These are phyloP conservation scores for Penicillium alfredii DNA, from an alignment of 495 filamentous ascomycete species.

Conservation along the genomic window DNA sequence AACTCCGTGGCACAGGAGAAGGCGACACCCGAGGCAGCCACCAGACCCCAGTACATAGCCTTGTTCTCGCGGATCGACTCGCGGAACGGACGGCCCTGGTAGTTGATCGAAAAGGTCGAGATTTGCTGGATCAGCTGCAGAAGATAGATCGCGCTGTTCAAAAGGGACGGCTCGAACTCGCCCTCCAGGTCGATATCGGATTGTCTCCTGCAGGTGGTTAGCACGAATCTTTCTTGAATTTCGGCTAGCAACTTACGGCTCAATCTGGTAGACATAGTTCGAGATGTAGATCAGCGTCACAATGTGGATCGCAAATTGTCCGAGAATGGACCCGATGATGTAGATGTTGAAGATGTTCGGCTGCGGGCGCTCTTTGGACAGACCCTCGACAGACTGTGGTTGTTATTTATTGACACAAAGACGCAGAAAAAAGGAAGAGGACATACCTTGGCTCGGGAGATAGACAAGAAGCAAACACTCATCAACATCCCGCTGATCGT, in stretches of 20 bases:
- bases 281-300: constrained; percentile 92
- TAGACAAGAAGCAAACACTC: constrained; percentile 98
- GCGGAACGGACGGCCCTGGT: constrained; percentile 96
- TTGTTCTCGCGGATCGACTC: constrained; percentile 92
- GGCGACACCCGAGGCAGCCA: constrained; percentile 80
- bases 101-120: constrained; percentile 99
- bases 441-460: constrained; percentile 81
- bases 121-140: constrained; percentile 98
- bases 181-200: constrained; percentile 83
- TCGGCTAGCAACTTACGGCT: constrained; percentile 56
- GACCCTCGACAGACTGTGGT: constrained; percentile 72
- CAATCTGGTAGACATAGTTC: constrained; percentile 72
- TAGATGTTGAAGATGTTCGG: constrained; percentile 99
- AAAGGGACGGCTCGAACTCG: constrained; percentile 87
- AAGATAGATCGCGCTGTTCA: constrained; percentile 97
- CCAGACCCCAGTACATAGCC: constrained; percentile 95
- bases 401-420: constrained; percentile 17
- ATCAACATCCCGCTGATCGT: constrained; percentile 99
- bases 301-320: constrained; percentile 96
- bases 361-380: constrained; percentile 96
- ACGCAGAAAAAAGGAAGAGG: neutral
- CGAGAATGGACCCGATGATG: constrained; percentile 96
- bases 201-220: constrained; percentile 51
- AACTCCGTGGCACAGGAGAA: constrained; percentile 97
- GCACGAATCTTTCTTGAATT: constrained; percentile 2